phyloP scores from a whole-genome alignment of 2,329 filamentous ascomycete species.

The Talaromyces sp. region DNA sequence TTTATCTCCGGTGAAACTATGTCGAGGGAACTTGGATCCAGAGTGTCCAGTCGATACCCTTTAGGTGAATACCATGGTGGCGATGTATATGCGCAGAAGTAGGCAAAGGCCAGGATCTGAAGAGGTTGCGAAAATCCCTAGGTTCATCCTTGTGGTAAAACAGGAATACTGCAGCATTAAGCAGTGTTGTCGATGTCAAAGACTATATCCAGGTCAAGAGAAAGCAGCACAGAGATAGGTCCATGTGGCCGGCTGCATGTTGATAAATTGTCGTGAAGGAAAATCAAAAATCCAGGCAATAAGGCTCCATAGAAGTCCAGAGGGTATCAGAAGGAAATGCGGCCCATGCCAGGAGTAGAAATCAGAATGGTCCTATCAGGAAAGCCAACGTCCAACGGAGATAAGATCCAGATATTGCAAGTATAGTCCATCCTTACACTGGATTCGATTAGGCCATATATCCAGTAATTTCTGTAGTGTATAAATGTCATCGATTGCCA shows the following conservation, averaged over 20 bases:
- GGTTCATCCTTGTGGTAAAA: neutral
- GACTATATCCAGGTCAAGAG: neutral
- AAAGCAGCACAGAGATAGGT: neutral
- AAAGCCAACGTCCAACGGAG: neutral
- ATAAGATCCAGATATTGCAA: constrained; percentile 7
- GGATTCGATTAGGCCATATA: constrained; percentile 8
- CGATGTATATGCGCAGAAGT: neutral
- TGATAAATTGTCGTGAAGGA: neutral
- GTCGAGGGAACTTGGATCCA: neutral
- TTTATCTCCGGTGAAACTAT: neutral
- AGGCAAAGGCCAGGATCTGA: neutral
- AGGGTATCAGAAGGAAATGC: constrained; percentile 12
- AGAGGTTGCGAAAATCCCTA: neutral
- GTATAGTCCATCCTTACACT: constrained; percentile 14
- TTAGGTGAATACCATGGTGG: neutral
- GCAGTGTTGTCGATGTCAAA: neutral
- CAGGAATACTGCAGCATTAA: constrained; percentile 13
- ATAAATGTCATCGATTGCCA: constrained; percentile 18
- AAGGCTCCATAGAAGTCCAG: constrained; percentile 13
- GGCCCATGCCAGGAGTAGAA: neutral
- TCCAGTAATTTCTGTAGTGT: constrained; percentile 10
- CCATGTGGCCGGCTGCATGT: neutral
- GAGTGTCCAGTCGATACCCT: no score
- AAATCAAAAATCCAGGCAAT: neutral
- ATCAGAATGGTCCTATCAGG: neutral